Base-by-base conservation (phyloP, 768 basidiomycete genomes). In the Russula dissimulans region DNA sequence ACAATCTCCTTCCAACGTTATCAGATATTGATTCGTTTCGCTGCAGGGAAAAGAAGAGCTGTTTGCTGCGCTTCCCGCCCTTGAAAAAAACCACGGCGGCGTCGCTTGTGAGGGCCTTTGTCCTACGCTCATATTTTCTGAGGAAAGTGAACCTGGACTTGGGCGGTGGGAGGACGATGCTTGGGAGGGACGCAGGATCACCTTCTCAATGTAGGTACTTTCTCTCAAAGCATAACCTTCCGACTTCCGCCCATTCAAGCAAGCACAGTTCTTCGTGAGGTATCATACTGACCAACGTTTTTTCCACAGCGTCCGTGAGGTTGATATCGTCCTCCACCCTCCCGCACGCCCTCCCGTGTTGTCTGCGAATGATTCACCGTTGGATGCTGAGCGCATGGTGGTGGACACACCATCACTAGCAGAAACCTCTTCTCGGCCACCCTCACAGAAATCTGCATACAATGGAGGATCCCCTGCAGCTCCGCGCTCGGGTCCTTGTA, bases 171-270 rank as follows among this genome's bases (percentile, higher is more conserved):
- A 34, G 17, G 38, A 54, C n/a, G 61, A 64, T 26, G 29, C 49
- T 49, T 64, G 63, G 63, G 61, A 62, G 3, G 53, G 48, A 14
- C 56, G 63, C 9, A 54, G 4, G n/a, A 45, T 62, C 2, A 31
- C 12, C 7, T 64, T 64, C 41, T 64, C 63, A 3, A 62, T 64
- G 63, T 64, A 29, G 26, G 56, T 46, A 9, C n/a, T 49, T 26
- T 36, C 10, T 8, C 26, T 6, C 12, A 41, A 41, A 17, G 18
- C 12, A n/a, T n/a, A 14, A 39, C 41, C 39, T n/a, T 44, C 11
- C 48, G 18, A 5, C 22, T 32, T n/a, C 26, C 7, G 9, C 38
- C 47, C 3, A 2, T 26, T 26, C 22, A 26, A 10, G 22, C 26
- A 32, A 3, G 47, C 44, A 26, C 9, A 1, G 38, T 26, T 38